Conservation (phyloP, 225 moss, liverwort and hornwort genomes). For the Pseudisothecium myosuroides region DNA sequence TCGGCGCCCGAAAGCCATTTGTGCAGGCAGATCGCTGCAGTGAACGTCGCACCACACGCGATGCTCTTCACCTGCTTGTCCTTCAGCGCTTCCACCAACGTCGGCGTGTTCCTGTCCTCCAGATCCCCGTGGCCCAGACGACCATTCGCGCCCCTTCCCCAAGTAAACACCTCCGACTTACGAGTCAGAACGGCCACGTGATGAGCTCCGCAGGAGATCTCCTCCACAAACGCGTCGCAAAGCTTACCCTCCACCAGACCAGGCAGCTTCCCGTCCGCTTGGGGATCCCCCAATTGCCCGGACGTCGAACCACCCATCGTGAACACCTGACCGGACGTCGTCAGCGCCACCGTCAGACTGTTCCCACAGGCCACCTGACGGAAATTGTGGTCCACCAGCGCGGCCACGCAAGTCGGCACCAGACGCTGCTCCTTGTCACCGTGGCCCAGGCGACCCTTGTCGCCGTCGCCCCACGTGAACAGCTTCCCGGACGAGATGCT, state of each 20-base stretch:
- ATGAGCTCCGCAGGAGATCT: constrained; percentile 82
- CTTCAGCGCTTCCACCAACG: constrained; percentile 77
- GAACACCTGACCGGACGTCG: constrained; percentile 87
- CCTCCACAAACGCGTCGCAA: constrained; percentile 68
- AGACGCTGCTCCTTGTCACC: constrained; percentile 96
- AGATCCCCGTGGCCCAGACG: constrained; percentile 88
- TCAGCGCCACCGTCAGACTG: constrained; percentile 89
- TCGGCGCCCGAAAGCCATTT: constrained; percentile 96
- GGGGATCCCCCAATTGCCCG: constrained; percentile 86
- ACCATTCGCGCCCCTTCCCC: constrained; percentile 95
- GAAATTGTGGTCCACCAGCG: constrained; percentile 90
- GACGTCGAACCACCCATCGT: constrained; percentile 91
- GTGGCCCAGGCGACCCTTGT: constrained; percentile 86
- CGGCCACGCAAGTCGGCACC: constrained; percentile 94
- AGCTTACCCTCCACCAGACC: constrained; percentile 80
- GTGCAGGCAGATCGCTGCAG: constrained; percentile 84
- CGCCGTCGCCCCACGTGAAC: constrained; percentile 99
- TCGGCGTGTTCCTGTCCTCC: constrained; percentile 66
- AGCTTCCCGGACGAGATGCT: constrained; percentile 91
- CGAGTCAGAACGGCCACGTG: constrained; percentile 93
- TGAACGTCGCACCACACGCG: constrained; percentile 82
- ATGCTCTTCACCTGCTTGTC: constrained; percentile 96
- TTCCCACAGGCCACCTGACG: constrained; percentile 90
- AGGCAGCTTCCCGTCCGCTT: constrained; percentile 83
- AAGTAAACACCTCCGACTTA: constrained; percentile 94